Percentiles rank a stretch among this genome's conserved stretches.
phyloP scores from a whole-genome alignment of 192 early-diverging fungal species.

The Backusella australiensis region DNA sequence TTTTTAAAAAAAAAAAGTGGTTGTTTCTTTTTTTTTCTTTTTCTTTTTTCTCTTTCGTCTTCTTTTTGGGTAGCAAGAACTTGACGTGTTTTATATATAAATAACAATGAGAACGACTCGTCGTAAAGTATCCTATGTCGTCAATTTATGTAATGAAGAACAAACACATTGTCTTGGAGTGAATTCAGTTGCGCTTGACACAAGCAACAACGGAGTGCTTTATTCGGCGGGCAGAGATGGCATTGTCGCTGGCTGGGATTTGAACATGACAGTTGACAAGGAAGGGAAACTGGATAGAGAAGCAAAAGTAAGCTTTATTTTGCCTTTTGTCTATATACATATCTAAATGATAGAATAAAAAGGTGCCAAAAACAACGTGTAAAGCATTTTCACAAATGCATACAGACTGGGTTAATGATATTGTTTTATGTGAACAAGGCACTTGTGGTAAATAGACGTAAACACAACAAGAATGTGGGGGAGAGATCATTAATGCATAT shows the following conservation, averaged over 20 bases:
- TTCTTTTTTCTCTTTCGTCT: not conserved
- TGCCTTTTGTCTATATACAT: not conserved
- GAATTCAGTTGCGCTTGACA: slow-evolving; percentile 80
- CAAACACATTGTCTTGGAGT: slow-evolving; percentile 80
- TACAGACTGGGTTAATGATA: slow-evolving; percentile 97
- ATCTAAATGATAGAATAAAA: not conserved
- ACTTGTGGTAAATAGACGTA: slow-evolving; percentile 51
- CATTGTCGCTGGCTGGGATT: slow-evolving; percentile 83
- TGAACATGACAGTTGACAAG: slow-evolving; percentile 49
- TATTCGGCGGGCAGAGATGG: slow-evolving; percentile 91
- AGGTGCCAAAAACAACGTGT: slow-evolving; percentile 56
- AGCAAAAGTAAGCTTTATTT: not conserved
- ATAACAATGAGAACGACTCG: slow-evolving; percentile 18
- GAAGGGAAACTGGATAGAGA: not conserved
- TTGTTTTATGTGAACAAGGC: slow-evolving; percentile 69
- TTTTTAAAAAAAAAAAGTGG: not conserved
- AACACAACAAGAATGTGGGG: not conserved
- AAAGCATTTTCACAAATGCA: slow-evolving; percentile 75
- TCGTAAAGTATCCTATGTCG: slow-evolving; percentile 60
- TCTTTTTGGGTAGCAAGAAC: not conserved
- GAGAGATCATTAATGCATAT: not conserved
- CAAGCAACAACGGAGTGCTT: slow-evolving; percentile 56
- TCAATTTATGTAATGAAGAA: slow-evolving; percentile 49
- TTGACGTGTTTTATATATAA: slow-evolving; percentile 18
- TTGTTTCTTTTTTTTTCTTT: not conserved